A percentile compares a stretch with the other conserved stretches of the same genome.
Evolutionary conservation across 805 yeast species (phyloP).

Genomic region (Kuraishia capsulata): DNA sequence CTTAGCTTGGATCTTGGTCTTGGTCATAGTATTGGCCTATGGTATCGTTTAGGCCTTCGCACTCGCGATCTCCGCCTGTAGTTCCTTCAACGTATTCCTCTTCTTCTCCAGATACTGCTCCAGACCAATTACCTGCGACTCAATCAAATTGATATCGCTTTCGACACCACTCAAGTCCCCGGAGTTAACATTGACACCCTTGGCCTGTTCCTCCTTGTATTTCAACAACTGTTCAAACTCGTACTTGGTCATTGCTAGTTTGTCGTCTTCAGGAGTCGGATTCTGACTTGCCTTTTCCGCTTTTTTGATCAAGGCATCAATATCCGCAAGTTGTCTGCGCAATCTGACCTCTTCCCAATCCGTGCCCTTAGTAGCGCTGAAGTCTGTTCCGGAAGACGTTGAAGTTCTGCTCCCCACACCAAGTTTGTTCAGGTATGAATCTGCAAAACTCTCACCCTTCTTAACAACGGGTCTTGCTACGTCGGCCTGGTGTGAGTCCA

Average conservation of each 20-base stretch:
- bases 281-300: slow-evolving; percentile 41
- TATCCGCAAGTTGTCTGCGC: slow-evolving; percentile 51
- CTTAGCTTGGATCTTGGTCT: too few relatives aligned
- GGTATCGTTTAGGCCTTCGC: too few relatives aligned
- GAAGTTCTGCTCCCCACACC: slow-evolving; percentile 29
- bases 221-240: slow-evolving; percentile 79
- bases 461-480: slow-evolving; percentile 8
- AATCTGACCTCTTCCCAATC: slow-evolving; percentile 80
- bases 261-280: slow-evolving; percentile 12
- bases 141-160: slow-evolving; percentile 59
- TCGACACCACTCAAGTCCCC: slow-evolving; percentile 42
- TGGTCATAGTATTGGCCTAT: too few relatives aligned
- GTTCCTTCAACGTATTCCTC: slow-evolving; percentile 45
- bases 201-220: slow-evolving; percentile 60
- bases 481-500: slow-evolving; percentile 46
- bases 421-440: slow-evolving; percentile 44
- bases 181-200: slow-evolving; percentile 13
- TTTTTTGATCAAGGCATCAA: slow-evolving; percentile 53
- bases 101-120: slow-evolving; percentile 59
- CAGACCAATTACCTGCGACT: slow-evolving; percentile 65
- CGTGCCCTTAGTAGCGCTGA: slow-evolving; percentile 62
- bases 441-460: slow-evolving; percentile 35
- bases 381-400: slow-evolving; percentile 54
- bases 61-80: slow-evolving; percentile 30
- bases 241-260: slow-evolving; percentile 26